Evolutionary conservation across 1,284 basidiomycete species (phyloP).

Genomic region (Porodaedalea pini): DNA sequence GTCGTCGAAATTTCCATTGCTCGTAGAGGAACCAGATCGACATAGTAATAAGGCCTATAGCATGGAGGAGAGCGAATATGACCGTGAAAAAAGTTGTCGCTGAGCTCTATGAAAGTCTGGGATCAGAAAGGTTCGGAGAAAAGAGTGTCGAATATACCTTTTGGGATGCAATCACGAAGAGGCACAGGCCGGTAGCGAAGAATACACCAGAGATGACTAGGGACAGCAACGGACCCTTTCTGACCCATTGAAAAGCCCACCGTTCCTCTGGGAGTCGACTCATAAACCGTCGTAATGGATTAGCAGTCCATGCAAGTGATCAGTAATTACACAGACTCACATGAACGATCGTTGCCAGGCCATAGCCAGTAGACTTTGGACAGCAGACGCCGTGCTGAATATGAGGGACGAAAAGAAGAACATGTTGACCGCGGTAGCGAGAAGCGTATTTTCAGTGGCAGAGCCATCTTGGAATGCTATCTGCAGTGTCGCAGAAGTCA

Average conservation of each 20-base stretch:
- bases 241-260: neutral
- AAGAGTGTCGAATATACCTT: neutral
- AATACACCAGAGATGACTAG: slow-evolving; percentile 1
- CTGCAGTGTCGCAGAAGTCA: slow-evolving; percentile 6
- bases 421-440: neutral
- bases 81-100: slow-evolving; percentile 1
- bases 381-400: slow-evolving; percentile 1
- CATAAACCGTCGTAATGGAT: neutral
- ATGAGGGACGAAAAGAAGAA: slow-evolving; percentile 2
- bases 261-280: neutral
- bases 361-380: neutral
- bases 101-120: neutral
- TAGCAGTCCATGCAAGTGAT: neutral
- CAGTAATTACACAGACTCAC: neutral
- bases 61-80: neutral
- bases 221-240: slow-evolving; percentile 1
- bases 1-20: slow-evolving; percentile 9
- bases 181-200: neutral
- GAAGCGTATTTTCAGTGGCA: neutral
- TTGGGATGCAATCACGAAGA: neutral
- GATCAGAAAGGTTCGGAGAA: neutral
- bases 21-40: slow-evolving; percentile 8
- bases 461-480: neutral
- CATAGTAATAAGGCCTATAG: neutral
- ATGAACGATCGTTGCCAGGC: neutral